Evolutionary conservation across 306 rosid genomes (phyloP).

Genomic region (Lagenaria siceraria): DNA sequence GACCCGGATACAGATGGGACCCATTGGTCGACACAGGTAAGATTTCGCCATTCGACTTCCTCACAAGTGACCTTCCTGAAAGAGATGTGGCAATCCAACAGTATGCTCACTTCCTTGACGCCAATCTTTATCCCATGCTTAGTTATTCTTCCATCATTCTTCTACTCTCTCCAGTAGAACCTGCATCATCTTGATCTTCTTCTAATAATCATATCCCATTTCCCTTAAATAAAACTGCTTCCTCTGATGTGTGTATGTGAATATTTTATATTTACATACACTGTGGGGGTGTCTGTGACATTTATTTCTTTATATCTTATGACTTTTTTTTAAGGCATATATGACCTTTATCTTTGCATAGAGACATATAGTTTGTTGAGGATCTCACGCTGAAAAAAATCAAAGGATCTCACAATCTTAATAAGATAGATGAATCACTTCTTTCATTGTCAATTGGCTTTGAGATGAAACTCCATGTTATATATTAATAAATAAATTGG

Average conservation of each 20-base stretch:
- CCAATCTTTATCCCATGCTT: conserved; percentile 79
- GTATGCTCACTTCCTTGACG: conserved; percentile 71
- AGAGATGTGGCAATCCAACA: conserved; percentile 58
- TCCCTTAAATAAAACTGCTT: neutral
- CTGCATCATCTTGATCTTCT: conserved; percentile 8
- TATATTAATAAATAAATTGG: too few species aligned
- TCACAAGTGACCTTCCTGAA: conserved; percentile 43
- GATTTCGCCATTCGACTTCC: conserved; percentile 64
- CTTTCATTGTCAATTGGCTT: too few species aligned
- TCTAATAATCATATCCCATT: neutral
- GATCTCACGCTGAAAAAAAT: too few species aligned
- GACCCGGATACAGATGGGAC: conserved; percentile 79
- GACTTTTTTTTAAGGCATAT: neutral
- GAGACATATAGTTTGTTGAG: neutral
- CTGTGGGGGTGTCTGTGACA: neutral
- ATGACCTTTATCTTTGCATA: neutral
- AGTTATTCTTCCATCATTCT: conserved; percentile 91
- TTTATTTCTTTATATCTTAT: neutral
- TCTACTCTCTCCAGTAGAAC: conserved; percentile 38
- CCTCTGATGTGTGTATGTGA: neutral
- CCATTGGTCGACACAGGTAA: conserved; percentile 84
- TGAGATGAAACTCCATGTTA: too few species aligned
- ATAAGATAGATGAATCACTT: too few species aligned
- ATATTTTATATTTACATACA: neutral
- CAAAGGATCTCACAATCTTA: too few species aligned